A percentile compares a stretch with the other conserved stretches of the same genome.
Conservation (phyloP, 2,329 filamentous ascomycete species). For the Fusarium lyarnte region DNA sequence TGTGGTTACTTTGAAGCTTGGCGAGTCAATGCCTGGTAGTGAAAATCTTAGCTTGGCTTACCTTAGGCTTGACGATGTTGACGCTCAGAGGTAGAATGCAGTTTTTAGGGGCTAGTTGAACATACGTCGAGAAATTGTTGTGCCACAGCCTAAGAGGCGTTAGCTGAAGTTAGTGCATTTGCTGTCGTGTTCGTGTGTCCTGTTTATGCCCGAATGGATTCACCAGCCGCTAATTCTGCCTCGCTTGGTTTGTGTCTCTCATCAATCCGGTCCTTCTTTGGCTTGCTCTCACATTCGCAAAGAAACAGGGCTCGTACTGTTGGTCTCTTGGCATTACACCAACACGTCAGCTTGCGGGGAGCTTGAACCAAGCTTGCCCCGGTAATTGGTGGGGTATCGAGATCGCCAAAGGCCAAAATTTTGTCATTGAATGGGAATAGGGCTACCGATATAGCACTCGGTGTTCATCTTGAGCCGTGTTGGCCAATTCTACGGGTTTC, state of each 20-base stretch:
- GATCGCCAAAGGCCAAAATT: conserved; percentile 13
- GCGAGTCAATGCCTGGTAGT: conserved; percentile 24
- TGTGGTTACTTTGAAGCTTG: conserved; percentile 14
- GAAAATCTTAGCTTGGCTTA: conserved; percentile 12
- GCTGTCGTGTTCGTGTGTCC: neutral
- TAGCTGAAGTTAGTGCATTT: conserved; percentile 16
- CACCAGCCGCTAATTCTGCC: neutral
- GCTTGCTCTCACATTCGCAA: neutral
- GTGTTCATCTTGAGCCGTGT: neutral
- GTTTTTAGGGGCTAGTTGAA: conserved; percentile 4
- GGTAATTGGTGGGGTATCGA: conserved; percentile 28
- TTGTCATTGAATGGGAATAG: conserved; percentile 3
- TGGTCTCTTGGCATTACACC: conserved; percentile 14
- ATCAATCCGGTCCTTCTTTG: neutral
- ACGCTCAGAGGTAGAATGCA: neutral
- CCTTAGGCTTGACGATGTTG: neutral
- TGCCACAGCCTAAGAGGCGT: conserved; percentile 12
- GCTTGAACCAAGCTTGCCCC: conserved; percentile 16
- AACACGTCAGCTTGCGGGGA: conserved; percentile 30
- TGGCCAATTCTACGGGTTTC: neutral
- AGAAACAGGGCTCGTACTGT: neutral
- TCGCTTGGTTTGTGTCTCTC: neutral
- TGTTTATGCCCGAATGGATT: conserved; percentile 3
- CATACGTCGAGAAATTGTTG: neutral
- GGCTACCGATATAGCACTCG: neutral